Conservation (phyloP, 2,329 filamentous ascomycete species). For the Capronia americana region DNA sequence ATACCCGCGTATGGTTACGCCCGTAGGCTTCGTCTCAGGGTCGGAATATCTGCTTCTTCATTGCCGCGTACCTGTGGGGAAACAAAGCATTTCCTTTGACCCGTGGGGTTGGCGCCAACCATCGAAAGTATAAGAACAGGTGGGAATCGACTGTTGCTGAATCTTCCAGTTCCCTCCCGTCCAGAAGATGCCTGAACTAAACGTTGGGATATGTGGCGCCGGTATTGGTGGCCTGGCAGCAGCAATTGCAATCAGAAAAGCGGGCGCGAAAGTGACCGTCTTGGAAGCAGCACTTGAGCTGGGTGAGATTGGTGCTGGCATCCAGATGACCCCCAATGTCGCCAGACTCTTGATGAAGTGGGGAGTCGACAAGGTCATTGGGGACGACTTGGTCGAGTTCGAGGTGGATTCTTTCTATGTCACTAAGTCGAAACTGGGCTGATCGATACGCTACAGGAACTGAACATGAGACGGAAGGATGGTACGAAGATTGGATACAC, state of each 20-base stretch:
- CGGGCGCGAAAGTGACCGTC: conserved; percentile 44
- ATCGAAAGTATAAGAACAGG: not conserved
- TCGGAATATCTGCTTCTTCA: not conserved
- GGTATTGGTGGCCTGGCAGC: conserved; percentile 54
- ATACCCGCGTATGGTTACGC: not conserved
- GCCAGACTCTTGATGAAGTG: conserved; percentile 49
- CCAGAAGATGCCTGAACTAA: conserved; percentile 25
- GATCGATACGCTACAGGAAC: conserved; percentile 37
- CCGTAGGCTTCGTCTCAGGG: not conserved
- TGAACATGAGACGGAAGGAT: conserved; percentile 45
- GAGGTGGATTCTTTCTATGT: conserved; percentile 25
- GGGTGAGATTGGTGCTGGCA: conserved; percentile 48
- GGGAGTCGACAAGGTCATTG: conserved; percentile 50
- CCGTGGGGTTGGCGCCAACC: not conserved
- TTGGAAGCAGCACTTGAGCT: conserved; percentile 43
- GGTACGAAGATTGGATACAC: conserved; percentile 50
- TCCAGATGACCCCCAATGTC: conserved; percentile 39
- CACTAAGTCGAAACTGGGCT: not conserved
- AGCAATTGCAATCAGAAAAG: conserved; percentile 51
- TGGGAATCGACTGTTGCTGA: not conserved
- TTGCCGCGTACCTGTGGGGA: not conserved
- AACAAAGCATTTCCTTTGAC: not conserved
- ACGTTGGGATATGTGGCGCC: conserved; percentile 46
- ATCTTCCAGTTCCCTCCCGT: not conserved
- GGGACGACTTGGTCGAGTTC: conserved; percentile 49